These are phyloP conservation scores for Candida insectorum DNA, from an alignment of 805 yeast species.

Conservation along the genomic window DNA sequence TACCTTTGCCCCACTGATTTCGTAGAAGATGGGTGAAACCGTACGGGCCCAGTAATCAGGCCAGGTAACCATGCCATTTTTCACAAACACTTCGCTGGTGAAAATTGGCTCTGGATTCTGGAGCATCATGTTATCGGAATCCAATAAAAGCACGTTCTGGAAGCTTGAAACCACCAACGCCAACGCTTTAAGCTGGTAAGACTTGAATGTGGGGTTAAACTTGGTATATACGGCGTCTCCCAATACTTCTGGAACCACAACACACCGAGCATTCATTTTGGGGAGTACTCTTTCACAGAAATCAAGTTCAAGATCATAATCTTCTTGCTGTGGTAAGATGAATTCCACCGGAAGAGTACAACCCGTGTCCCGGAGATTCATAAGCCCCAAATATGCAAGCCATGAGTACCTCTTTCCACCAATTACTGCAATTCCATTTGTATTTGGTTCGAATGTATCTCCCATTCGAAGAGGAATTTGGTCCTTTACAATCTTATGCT, in stretches of 20 bases:
- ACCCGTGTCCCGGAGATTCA: conserved; percentile 43
- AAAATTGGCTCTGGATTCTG: conserved; percentile 45
- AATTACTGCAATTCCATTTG: conserved; percentile 49
- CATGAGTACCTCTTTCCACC: conserved; percentile 54
- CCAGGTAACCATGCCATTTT: conserved; percentile 53
- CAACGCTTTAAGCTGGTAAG: conserved; percentile 50
- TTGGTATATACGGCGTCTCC: conserved; percentile 11
- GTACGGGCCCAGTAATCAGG: conserved; percentile 73
- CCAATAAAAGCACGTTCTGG: conserved; percentile 45
- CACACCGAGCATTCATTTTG: conserved; percentile 43
- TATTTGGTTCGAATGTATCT: no score
- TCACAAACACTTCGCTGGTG: conserved; percentile 43
- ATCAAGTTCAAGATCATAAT: conserved; percentile 42
- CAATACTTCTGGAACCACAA: conserved; percentile 33
- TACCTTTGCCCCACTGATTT: conserved; percentile 44
- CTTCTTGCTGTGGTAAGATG: conserved; percentile 40
- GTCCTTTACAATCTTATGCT: conserved; percentile 19
- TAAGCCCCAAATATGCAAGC: conserved; percentile 47
- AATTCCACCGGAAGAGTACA: conserved; percentile 50
- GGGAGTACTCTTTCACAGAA: conserved; percentile 47
- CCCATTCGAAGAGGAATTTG: no score
- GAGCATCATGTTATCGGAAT: conserved; percentile 51
- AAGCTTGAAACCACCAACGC: conserved; percentile 62
- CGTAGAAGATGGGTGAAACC: conserved; percentile 56
- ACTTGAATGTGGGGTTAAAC: conserved; percentile 32